A percentile compares a stretch with the other conserved stretches of the same genome.
phyloP scores from a whole-genome alignment of 805 yeast species.

The Scheffersomyces spartinae region DNA sequence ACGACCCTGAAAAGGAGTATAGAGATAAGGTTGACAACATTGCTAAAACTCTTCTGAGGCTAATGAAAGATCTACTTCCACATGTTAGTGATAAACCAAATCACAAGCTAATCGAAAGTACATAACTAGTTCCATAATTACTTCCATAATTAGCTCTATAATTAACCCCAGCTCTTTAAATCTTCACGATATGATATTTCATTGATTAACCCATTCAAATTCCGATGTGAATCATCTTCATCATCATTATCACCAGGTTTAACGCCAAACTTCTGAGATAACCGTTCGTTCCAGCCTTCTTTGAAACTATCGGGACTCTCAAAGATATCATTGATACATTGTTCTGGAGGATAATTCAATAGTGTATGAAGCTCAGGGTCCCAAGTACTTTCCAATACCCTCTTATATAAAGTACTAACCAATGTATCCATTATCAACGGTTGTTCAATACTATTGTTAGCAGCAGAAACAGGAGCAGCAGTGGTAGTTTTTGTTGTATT shows the following conservation, averaged over 20 bases:
- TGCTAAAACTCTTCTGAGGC: too few species aligned
- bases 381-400: conserved; percentile 51
- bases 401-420: conserved; percentile 37
- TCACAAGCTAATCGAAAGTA: too few species aligned
- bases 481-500: conserved; percentile 1
- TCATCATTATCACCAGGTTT: conserved; percentile 7
- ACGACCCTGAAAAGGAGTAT: too few species aligned
- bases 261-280: conserved; percentile 2
- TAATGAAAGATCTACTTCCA: too few species aligned
- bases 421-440: conserved; percentile 34
- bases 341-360: conserved; percentile 51
- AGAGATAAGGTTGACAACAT: too few species aligned
- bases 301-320: conserved; percentile 55
- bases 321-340: conserved; percentile 65
- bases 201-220: conserved; percentile 26
- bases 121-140: too few species aligned
- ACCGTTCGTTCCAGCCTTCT: conserved; percentile 3
- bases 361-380: conserved; percentile 35
- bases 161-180: conserved; percentile 28
- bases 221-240: conserved; percentile 12
- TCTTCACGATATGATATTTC: conserved; percentile 25
- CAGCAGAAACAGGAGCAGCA: background rate
- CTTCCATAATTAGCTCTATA: too few species aligned
- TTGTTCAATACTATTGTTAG: background rate
- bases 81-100: too few species aligned